These are phyloP conservation scores for Aspergillus latus DNA, from an alignment of 2,329 filamentous ascomycete genomes.

Conservation along the genomic window DNA sequence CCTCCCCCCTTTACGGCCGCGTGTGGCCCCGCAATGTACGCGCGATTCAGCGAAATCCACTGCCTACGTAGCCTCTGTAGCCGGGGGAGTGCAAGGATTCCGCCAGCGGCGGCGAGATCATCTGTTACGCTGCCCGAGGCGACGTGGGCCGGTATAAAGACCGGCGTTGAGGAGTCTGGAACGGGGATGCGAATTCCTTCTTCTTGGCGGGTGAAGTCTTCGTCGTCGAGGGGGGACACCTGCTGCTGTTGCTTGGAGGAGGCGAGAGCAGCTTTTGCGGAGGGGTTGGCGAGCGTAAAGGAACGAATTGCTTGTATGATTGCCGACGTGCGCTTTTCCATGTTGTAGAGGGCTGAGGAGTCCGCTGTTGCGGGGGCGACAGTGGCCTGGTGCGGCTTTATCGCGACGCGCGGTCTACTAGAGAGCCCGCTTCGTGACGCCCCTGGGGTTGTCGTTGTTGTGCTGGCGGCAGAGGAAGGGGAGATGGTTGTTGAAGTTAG, in stretches of 20 bases:
- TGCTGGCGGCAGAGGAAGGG: slow-evolving; percentile 29
- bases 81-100: slow-evolving; percentile 42
- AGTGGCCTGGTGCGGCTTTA: slow-evolving; percentile 47
- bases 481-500: slow-evolving; percentile 18
- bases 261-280: slow-evolving; percentile 38
- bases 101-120: slow-evolving; percentile 43
- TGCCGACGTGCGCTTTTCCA: slow-evolving; percentile 45
- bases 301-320: slow-evolving; percentile 43
- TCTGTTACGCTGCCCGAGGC: slow-evolving; percentile 40
- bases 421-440: slow-evolving; percentile 8
- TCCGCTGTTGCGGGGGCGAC: slow-evolving; percentile 42
- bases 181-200: slow-evolving; percentile 38
- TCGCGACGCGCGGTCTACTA: slow-evolving; percentile 22
- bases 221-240: not conserved
- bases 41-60: slow-evolving; percentile 49
- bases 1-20: slow-evolving; percentile 34
- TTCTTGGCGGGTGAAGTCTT: not conserved
- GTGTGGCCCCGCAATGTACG: slow-evolving; percentile 39
- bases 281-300: slow-evolving; percentile 41
- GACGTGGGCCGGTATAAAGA: slow-evolving; percentile 42
- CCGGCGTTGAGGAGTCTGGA: slow-evolving; percentile 28
- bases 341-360: slow-evolving; percentile 43
- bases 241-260: slow-evolving; percentile 11
- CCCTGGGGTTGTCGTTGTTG: slow-evolving; percentile 21
- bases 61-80: slow-evolving; percentile 47